These are phyloP conservation scores for Ilex paraguariensis DNA, from an alignment of 305 asterid species.

Conservation along the genomic window DNA sequence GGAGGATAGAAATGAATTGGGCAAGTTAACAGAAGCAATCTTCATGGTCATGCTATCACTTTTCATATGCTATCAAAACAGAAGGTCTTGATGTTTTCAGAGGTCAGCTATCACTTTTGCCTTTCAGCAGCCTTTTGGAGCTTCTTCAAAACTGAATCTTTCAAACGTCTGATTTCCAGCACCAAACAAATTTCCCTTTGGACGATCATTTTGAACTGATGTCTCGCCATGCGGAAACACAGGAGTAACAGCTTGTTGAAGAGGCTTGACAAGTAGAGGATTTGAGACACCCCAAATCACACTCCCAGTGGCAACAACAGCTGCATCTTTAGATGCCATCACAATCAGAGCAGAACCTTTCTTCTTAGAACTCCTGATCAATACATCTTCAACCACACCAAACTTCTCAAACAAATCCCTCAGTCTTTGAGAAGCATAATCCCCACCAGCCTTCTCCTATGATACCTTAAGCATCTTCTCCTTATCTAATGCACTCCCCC, in stretches of 20 bases:
- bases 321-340: conserved; percentile 71
- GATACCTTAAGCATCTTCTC: conserved; percentile 73
- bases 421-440: conserved; percentile 55
- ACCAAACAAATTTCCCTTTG: conserved; percentile 53
- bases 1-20: background rate
- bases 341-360: conserved; percentile 82
- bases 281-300: conserved; percentile 70
- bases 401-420: conserved; percentile 57
- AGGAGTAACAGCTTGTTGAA: conserved; percentile 50
- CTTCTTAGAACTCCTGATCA: conserved; percentile 66
- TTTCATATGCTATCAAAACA: too few species aligned
- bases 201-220: conserved; percentile 30
- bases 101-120: too few species aligned
- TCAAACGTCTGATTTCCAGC: conserved; percentile 66
- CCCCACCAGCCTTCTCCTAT: conserved; percentile 69
- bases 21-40: background rate
- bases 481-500: conserved; percentile 39
- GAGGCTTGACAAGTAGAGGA: conserved; percentile 71
- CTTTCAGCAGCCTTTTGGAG: conserved; percentile 30
- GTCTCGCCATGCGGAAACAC: conserved; percentile 27
- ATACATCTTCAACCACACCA: conserved; percentile 83
- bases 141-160: conserved; percentile 73
- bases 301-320: conserved; percentile 50
- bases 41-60: background rate
- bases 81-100: too few species aligned